Percentiles rank a stretch among this genome's conserved stretches.
Conservation (phyloP, 176 grass and related monocot genomes). For the Ampelocalamus luodianensis region DNA sequence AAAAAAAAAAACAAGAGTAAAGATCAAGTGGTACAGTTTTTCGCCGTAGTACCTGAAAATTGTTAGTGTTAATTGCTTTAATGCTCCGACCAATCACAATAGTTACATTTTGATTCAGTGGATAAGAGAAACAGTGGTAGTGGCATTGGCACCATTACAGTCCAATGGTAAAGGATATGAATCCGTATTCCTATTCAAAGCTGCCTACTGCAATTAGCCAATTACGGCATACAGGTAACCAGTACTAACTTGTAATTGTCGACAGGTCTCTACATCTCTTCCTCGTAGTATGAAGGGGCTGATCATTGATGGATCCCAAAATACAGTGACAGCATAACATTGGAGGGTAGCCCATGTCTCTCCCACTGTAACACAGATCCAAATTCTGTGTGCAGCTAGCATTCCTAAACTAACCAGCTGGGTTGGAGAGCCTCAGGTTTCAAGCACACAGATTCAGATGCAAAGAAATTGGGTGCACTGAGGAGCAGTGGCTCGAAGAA, state of each 20-base stretch:
- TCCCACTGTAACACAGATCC: conserved; percentile 45
- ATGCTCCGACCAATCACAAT: neutral
- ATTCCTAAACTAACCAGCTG: conserved; percentile 25
- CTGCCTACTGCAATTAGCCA: neutral
- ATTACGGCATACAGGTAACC: neutral
- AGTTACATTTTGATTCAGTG: neutral
- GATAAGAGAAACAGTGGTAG: neutral
- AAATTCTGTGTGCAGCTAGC: conserved; percentile 22
- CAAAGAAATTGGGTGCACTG: neutral
- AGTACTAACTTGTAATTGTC: neutral
- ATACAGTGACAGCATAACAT: conserved; percentile 27
- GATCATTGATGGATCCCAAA: conserved; percentile 33
- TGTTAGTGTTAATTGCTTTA: neutral
- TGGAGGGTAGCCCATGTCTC: conserved; percentile 41
- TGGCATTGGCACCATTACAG: neutral
- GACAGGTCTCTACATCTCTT: conserved; percentile 22
- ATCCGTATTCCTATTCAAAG: neutral
- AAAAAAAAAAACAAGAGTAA: neutral
- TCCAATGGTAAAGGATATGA: neutral
- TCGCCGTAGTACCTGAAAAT: neutral
- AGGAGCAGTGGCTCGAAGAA: conserved; percentile 4
- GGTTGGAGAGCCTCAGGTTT: conserved; percentile 56
- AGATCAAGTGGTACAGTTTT: neutral
- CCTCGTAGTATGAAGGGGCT: neutral
- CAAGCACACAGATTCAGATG: conserved; percentile 55